A percentile compares a stretch with the other conserved stretches of the same genome.
These are phyloP conservation scores for Bruguiera hainesii DNA, from an alignment of 441 rosid species.

Conservation along the genomic window DNA sequence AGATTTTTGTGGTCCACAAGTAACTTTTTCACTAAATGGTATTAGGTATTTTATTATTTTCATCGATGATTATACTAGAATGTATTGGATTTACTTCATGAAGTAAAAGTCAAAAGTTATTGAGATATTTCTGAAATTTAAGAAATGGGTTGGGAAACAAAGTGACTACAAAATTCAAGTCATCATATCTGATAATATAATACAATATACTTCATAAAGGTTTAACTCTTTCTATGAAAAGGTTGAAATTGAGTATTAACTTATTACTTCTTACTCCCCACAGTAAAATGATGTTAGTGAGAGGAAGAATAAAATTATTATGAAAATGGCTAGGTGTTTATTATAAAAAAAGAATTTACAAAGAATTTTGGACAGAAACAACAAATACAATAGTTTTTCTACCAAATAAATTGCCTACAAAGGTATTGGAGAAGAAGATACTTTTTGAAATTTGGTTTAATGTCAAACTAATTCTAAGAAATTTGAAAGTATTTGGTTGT, in stretches of 20 bases:
- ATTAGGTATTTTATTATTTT: not conserved
- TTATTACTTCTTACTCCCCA: not conserved
- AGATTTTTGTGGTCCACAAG: not conserved
- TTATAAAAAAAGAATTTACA: not conserved
- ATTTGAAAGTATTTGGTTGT: not conserved
- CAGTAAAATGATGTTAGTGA: not conserved
- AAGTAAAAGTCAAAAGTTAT: not conserved
- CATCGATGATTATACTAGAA: not conserved
- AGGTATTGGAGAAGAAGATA: not conserved
- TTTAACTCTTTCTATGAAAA: not conserved
- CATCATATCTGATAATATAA: not conserved
- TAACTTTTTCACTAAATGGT: not conserved
- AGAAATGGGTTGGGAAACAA: not conserved
- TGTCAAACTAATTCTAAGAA: not conserved
- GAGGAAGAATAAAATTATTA: not conserved
- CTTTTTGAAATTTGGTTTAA: not conserved
- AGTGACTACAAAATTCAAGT: not conserved
- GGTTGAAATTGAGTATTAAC: not conserved
- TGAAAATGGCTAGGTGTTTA: not conserved
- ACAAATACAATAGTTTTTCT: not conserved
- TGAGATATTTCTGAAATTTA: not conserved
- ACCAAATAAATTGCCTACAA: not conserved
- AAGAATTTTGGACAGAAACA: not conserved
- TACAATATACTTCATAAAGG: not conserved
- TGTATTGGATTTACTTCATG: not conserved